Evolutionary conservation across 2,329 filamentous ascomycete genomes (phyloP).

Genomic region (Alternaria atra): DNA sequence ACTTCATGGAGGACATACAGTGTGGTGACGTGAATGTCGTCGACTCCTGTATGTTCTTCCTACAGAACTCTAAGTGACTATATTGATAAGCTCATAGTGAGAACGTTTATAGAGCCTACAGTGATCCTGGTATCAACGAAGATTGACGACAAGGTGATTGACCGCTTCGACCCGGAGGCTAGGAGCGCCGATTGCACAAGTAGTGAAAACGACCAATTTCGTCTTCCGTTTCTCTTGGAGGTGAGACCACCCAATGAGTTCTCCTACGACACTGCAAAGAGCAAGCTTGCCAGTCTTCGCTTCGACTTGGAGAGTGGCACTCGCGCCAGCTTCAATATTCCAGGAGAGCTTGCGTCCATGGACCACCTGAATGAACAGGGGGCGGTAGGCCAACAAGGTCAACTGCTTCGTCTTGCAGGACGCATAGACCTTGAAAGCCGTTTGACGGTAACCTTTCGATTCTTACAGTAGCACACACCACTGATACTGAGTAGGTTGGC

Average conservation of each 20-base stretch:
- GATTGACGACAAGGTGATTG: slow-evolving; percentile 60
- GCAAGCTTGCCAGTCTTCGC: slow-evolving; percentile 69
- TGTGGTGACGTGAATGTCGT: slow-evolving; percentile 72
- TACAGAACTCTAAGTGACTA: no score
- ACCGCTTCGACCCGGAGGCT: slow-evolving; percentile 56
- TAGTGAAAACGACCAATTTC: slow-evolving; percentile 56
- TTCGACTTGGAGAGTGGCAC: slow-evolving; percentile 59
- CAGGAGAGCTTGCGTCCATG: slow-evolving; percentile 60
- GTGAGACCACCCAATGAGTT: slow-evolving; percentile 78
- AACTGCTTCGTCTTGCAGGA: slow-evolving; percentile 73
- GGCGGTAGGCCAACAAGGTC: slow-evolving; percentile 67
- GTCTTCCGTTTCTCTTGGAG: slow-evolving; percentile 70
- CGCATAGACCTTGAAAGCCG: slow-evolving; percentile 77
- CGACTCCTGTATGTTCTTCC: slow-evolving; percentile 53
- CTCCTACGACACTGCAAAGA: slow-evolving; percentile 70
- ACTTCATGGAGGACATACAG: slow-evolving; percentile 78
- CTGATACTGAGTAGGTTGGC: slow-evolving; percentile 65
- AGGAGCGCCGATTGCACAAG: slow-evolving; percentile 43
- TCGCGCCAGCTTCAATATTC: slow-evolving; percentile 67
- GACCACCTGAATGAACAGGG: slow-evolving; percentile 55
- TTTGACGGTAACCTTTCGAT: slow-evolving; percentile 64
- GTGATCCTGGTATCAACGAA: slow-evolving; percentile 66
- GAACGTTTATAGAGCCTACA: slow-evolving; percentile 69
- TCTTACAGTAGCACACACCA: not conserved
- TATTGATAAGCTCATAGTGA: slow-evolving; percentile 56